phyloP scores from a whole-genome alignment of 1,284 basidiomycete species.

The Ceratobasidium papillatum region DNA sequence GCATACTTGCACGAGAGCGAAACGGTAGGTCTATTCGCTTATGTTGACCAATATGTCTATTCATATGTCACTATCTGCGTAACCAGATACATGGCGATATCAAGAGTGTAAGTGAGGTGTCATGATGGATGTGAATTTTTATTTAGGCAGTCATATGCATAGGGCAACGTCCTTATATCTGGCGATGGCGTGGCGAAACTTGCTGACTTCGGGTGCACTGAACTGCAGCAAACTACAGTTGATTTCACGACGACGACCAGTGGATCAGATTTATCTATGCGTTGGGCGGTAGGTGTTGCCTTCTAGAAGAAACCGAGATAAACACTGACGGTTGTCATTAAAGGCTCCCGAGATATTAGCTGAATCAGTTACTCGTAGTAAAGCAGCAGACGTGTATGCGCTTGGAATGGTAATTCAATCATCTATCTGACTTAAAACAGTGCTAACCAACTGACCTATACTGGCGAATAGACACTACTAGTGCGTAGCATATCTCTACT shows the following conservation, averaged over 20 bases:
- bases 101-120: constrained; percentile 12
- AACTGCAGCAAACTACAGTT: not conserved
- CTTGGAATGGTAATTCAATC: not conserved
- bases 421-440: no score
- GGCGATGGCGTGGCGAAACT: constrained; percentile 2
- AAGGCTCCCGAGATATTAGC: constrained; percentile 2
- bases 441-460: no score
- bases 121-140: no score
- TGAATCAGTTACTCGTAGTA: not conserved
- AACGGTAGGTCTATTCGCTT: not conserved
- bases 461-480: no score
- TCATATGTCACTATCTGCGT: not conserved
- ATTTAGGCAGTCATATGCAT: not conserved
- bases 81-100: constrained; percentile 17
- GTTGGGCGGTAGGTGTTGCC: constrained; percentile 18
- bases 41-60: not conserved
- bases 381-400: not conserved
- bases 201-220: constrained; percentile 3
- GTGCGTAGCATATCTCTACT: no score
- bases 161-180: constrained; percentile 23
- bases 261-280: not conserved
- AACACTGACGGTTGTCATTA: no score
- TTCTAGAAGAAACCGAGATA: not conserved
- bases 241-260: not conserved
- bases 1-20: constrained; percentile 6